These are phyloP conservation scores for Trichophyton schoenleinii DNA, from an alignment of 2,329 filamentous ascomycete species.

Conservation along the genomic window DNA sequence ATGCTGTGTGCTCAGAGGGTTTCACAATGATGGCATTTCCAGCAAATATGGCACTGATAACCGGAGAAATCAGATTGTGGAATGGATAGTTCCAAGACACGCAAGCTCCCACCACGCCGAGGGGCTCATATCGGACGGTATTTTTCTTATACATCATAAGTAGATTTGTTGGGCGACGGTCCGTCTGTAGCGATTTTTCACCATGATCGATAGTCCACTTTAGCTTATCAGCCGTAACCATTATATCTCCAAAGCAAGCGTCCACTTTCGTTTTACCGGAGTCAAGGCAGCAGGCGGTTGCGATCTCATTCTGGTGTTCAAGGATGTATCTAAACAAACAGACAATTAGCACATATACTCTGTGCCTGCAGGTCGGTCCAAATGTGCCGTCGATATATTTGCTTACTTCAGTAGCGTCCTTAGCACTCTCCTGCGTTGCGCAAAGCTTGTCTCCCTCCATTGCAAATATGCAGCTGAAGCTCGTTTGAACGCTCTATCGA, in stretches of 20 bases:
- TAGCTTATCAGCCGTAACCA: constrained; percentile 87
- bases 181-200: constrained; percentile 62
- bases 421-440: constrained; percentile 64
- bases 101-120: constrained; percentile 82
- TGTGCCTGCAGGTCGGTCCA: not conserved
- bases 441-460: constrained; percentile 70
- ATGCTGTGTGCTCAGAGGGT: constrained; percentile 87
- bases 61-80: constrained; percentile 84
- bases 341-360: not conserved
- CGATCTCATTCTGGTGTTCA: constrained; percentile 79
- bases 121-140: constrained; percentile 75
- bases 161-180: constrained; percentile 69
- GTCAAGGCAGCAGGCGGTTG: constrained; percentile 73
- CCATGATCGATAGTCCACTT: constrained; percentile 89
- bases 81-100: constrained; percentile 98
- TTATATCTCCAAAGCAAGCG: constrained; percentile 82
- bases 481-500: constrained; percentile 65
- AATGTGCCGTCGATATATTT: not conserved
- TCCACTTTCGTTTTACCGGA: constrained; percentile 95
- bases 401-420: constrained; percentile 58
- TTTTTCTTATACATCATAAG: constrained; percentile 95
- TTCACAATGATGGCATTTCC: constrained; percentile 91
- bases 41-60: constrained; percentile 81
- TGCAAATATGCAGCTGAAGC: constrained; percentile 60
- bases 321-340: constrained; percentile 51